Base-by-base conservation (phyloP, 352 stramenopile species). In the Phytopythium delawarense region DNA sequence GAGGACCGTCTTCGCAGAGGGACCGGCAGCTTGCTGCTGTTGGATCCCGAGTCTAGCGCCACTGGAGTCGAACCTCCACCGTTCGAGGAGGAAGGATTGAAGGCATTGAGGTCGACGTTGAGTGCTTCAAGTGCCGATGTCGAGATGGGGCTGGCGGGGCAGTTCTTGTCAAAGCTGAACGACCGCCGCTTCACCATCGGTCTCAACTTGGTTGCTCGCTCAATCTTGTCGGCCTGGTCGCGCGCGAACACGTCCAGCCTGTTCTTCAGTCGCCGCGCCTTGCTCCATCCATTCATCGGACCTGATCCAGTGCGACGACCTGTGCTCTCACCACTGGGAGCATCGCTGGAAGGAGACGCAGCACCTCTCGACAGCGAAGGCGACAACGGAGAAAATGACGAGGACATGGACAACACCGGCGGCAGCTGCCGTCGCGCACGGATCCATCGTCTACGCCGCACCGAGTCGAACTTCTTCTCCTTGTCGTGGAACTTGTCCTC, bases 401-500 rank as follows among this genome's bases (percentile, higher is more conserved):
- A 57, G 7, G 52, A 53, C 57, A 56, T 16, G 21, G 35, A 20
- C 21, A 93, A 57, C 49, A 91, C 79, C 25, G 66, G 66, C 15
- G 84, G 75, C 0, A 91, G 66, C 49, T 88, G 84, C 16, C 69
- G 78, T 25, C 84, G 78, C 8, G 75, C 65, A 32, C 84, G 80
- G 7, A 81, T 74, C 84, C 84, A 93, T 23, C 82, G 77, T 39
- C 84, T 75, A 28, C 84, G 71, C 13, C 84, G 78, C 4, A 93
- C 78, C 28, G 76, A 81, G 67, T 93, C 84, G 37, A 90, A 78
- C 40, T 88, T 88, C 57, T 82, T 86, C 56, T 91, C 78, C 45
- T 89, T 91, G 42, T 79, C 75, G 59, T 91, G 84, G 45, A 88
- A 93, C 20, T 70, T 72, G 57, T 89, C 81, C 28, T 91, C 81